These are phyloP conservation scores for Saccharum officinarum DNA, from an alignment of 176 grass and related monocot genomes.

Conservation along the genomic window DNA sequence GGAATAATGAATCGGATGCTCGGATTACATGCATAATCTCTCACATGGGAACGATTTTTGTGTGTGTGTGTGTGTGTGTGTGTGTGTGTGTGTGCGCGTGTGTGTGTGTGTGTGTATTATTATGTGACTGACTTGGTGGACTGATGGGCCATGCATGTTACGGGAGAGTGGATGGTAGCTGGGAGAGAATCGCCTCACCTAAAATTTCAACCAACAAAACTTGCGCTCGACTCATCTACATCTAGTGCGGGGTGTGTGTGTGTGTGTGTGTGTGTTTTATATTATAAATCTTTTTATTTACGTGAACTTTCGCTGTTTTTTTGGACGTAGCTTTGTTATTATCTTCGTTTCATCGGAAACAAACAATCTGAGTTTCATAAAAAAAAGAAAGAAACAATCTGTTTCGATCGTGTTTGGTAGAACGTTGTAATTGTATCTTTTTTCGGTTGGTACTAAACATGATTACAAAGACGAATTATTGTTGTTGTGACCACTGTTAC, in stretches of 20 bases:
- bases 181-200: neutral
- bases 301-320: neutral
- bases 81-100: too few species aligned
- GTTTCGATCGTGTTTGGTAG: constrained; percentile 17
- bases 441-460: neutral
- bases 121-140: neutral
- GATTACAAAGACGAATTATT: neutral
- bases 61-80: neutral
- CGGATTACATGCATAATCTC: neutral
- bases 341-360: neutral
- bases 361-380: neutral
- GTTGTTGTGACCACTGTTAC: neutral
- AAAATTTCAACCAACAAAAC: constrained; percentile 5
- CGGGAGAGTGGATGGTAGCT: neutral
- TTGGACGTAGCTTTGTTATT: neutral
- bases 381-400: too few species aligned
- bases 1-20: neutral
- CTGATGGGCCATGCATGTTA: constrained; percentile 38
- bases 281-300: neutral
- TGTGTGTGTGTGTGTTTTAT: neutral
- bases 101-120: neutral
- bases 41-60: neutral
- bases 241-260: neutral
- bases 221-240: constrained; percentile 9
- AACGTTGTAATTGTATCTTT: neutral